Evolutionary conservation across 106 monocot genomes (phyloP).

Genomic region (Hemerocallis citrina): DNA sequence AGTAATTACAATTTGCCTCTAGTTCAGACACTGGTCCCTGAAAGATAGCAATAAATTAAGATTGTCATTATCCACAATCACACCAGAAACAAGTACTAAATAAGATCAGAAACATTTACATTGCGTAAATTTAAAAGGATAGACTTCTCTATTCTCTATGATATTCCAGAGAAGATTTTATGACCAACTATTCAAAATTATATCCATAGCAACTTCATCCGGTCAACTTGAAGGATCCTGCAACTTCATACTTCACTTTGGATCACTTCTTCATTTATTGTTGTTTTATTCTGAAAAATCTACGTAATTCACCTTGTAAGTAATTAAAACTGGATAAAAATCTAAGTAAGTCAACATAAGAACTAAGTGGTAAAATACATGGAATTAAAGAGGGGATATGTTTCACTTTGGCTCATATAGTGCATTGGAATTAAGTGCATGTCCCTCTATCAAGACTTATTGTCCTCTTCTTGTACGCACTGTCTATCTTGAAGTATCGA

Average conservation of each 20-base stretch:
- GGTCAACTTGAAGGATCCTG: no score
- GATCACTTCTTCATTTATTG: no score
- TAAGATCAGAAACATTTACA: neutral
- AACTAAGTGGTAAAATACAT: no score
- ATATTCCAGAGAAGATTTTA: no score
- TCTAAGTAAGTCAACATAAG: no score
- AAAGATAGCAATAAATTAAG: constrained; percentile 1
- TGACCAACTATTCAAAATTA: no score
- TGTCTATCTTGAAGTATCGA: neutral
- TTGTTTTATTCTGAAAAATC: no score
- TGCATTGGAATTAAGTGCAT: neutral
- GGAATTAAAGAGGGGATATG: no score
- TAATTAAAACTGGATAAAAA: no score
- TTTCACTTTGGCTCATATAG: neutral
- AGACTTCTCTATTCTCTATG: neutral
- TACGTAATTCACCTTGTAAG: no score
- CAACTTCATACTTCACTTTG: no score
- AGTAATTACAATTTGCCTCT: constrained; percentile 63
- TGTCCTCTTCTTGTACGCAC: neutral
- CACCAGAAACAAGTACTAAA: neutral
- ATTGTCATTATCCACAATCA: neutral
- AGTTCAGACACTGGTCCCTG: constrained; percentile 65
- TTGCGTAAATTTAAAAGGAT: neutral
- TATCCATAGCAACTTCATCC: no score
- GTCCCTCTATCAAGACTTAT: neutral